These are phyloP conservation scores for Usnea hakonensis DNA, from an alignment of 495 filamentous ascomycete species.

Conservation along the genomic window DNA sequence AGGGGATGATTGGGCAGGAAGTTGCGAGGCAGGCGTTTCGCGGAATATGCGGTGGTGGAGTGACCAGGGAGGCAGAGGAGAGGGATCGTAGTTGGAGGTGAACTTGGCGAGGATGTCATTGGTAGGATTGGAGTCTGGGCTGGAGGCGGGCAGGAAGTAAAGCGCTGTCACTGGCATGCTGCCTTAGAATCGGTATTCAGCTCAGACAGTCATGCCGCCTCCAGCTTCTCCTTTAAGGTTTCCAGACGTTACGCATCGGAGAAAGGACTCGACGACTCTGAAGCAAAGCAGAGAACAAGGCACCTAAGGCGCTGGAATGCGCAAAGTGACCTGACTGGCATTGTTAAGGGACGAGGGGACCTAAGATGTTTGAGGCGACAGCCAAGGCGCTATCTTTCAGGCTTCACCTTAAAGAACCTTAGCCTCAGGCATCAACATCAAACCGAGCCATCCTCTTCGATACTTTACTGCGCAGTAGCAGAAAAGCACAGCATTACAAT, in stretches of 20 bases:
- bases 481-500: background rate
- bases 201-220: background rate
- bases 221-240: background rate
- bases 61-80: slow-evolving; percentile 9
- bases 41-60: slow-evolving; percentile 23
- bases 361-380: background rate
- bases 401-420: background rate
- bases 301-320: background rate
- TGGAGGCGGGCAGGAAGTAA: slow-evolving; percentile 16
- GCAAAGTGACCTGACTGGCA: background rate
- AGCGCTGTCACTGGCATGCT: slow-evolving; percentile 5
- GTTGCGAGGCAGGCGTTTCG: slow-evolving; percentile 7
- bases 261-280: background rate
- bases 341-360: no score
- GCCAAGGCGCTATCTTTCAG: background rate
- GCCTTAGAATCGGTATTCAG: background rate
- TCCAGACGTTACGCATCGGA: background rate
- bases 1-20: background rate
- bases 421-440: background rate
- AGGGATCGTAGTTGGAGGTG: slow-evolving; percentile 12
- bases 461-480: background rate
- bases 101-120: slow-evolving; percentile 15
- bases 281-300: background rate
- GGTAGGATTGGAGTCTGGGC: slow-evolving; percentile 7
- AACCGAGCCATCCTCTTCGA: background rate